Percentiles rank a stretch among this genome's conserved stretches.
Conservation (phyloP, 2,329 filamentous ascomycete genomes). For the Trichophyton mentagrophytes region DNA sequence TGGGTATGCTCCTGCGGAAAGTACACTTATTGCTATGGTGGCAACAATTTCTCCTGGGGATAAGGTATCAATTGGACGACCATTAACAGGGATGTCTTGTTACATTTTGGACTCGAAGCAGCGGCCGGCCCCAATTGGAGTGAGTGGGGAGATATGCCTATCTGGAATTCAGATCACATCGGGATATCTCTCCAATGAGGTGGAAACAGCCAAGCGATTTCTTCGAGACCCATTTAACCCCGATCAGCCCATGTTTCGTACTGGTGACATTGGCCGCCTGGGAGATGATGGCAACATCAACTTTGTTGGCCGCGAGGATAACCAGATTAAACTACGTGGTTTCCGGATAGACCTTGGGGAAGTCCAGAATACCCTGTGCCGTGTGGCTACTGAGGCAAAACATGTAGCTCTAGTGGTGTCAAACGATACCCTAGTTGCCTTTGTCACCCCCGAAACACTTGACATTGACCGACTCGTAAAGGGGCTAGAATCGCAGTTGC, state of each 20-base stretch:
- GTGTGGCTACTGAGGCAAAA: not conserved
- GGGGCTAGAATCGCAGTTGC: not conserved
- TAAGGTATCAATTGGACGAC: not conserved
- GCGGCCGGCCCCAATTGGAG: conserved; percentile 22
- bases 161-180: conserved; percentile 33
- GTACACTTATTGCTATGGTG: not conserved
- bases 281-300: conserved; percentile 13
- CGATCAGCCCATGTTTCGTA: conserved; percentile 13
- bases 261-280: conserved; percentile 16
- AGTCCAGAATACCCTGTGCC: conserved; percentile 17
- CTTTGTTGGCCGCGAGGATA: conserved; percentile 15
- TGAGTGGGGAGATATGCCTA: conserved; percentile 32
- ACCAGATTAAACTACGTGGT: conserved; percentile 14
- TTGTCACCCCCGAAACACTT: not conserved
- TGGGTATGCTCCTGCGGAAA: conserved; percentile 2
- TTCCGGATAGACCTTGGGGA: conserved; percentile 34
- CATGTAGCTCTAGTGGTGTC: not conserved
- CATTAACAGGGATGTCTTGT: not conserved
- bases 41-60: not conserved
- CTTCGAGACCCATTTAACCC: conserved; percentile 20
- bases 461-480: not conserved
- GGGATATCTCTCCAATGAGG: conserved; percentile 30
- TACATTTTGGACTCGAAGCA: conserved; percentile 6
- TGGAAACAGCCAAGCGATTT: conserved; percentile 22
- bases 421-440: not conserved